These are phyloP conservation scores for Boletus eberwhitei DNA, from an alignment of 768 basidiomycete species.

Conservation along the genomic window DNA sequence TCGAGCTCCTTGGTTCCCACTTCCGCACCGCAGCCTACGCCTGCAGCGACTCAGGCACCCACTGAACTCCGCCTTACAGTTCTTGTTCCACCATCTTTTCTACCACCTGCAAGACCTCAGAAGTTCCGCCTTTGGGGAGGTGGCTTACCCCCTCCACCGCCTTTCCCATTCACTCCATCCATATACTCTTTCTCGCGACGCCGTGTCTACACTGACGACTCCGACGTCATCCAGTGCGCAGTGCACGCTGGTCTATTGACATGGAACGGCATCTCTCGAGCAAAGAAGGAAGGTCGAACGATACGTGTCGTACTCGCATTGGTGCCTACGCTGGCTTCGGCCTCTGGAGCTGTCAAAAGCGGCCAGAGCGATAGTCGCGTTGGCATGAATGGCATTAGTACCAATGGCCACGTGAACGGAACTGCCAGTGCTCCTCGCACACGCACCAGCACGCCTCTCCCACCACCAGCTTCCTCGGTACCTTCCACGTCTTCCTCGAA, in stretches of 20 bases:
- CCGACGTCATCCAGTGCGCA: conserved; percentile 65
- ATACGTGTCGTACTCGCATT: conserved; percentile 40
- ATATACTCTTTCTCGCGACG: conserved; percentile 35
- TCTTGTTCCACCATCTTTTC: conserved; percentile 55
- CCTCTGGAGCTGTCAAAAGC: conserved; percentile 40
- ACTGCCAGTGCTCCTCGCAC: conserved; percentile 28
- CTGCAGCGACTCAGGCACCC: conserved; percentile 15
- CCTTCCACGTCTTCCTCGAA: conserved; percentile 29
- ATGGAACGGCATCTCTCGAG: conserved; percentile 41
- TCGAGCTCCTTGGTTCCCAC: conserved; percentile 27
- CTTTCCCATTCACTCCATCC: conserved; percentile 28
- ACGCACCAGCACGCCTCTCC: conserved; percentile 29
- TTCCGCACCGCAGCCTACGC: conserved; percentile 4
- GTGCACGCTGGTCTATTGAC: conserved; percentile 57
- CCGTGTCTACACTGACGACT: conserved; percentile 77
- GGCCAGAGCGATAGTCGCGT: conserved; percentile 21
- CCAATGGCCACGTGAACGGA: conserved; percentile 33
- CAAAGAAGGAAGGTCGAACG: conserved; percentile 37
- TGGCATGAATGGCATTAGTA: conserved; percentile 5
- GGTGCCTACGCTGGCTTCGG: conserved; percentile 40
- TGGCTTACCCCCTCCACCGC: conserved; percentile 44
- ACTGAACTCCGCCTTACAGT: conserved; percentile 44
- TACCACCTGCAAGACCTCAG: conserved; percentile 52
- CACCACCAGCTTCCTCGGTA: conserved; percentile 18
- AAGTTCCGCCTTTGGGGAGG: conserved; percentile 71